Conservation (phyloP, 495 filamentous ascomycete genomes). For the Trichodelitschia bisporula region DNA sequence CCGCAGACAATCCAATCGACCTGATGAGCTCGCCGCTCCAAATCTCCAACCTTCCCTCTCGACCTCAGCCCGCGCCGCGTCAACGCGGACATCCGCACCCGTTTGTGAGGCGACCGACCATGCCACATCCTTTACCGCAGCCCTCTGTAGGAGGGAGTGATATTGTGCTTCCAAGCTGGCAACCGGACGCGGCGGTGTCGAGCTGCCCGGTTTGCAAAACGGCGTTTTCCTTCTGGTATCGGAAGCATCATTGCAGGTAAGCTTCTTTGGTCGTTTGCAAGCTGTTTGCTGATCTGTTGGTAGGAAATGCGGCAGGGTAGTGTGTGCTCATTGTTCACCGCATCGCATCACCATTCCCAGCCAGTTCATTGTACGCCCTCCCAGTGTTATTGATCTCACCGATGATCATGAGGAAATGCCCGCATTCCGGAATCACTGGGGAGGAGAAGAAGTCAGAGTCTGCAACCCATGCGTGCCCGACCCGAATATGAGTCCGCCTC, state of each 20-base stretch:
- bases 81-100: too few relatives aligned
- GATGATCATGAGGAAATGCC: conserved; percentile 4
- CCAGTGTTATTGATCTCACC: conserved; percentile 23
- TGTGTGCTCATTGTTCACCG: conserved; percentile 76
- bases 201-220: conserved; percentile 60
- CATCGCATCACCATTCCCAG: conserved; percentile 87
- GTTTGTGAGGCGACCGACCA: too few relatives aligned
- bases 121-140: too few relatives aligned
- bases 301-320: conserved; percentile 86
- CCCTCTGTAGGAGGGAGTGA: conserved; percentile 10
- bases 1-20: too few relatives aligned
- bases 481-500: conserved; percentile 46
- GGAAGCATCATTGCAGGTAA: conserved; percentile 75
- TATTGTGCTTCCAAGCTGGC: conserved; percentile 46
- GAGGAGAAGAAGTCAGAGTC: conserved; percentile 68
- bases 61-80: too few relatives aligned
- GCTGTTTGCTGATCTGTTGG: conserved; percentile 1
- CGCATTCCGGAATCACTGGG: conserved; percentile 34
- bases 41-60: too few relatives aligned
- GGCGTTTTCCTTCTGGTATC: conserved; percentile 62
- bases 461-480: conserved; percentile 92
- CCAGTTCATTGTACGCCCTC: conserved; percentile 77
- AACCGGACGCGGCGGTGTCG: conserved; percentile 56
- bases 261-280: conserved; percentile 5
- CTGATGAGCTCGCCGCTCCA: too few relatives aligned